These are phyloP conservation scores for Wickerhamomyces bisporus DNA, from an alignment of 805 yeast species.

Conservation along the genomic window DNA sequence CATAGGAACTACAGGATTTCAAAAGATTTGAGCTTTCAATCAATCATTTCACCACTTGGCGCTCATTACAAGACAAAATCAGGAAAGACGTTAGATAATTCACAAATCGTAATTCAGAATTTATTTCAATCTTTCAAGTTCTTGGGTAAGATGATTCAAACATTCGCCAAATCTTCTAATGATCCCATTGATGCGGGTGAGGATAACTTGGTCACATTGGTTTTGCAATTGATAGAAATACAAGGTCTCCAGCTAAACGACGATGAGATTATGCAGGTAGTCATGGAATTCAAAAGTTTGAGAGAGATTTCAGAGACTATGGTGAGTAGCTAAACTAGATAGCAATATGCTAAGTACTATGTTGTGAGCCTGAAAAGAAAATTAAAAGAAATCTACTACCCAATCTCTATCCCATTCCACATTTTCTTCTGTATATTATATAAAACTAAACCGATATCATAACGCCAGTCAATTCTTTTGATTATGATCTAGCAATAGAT, in stretches of 20 bases:
- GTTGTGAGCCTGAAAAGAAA: background rate
- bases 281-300: slow-evolving; percentile 2
- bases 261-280: slow-evolving; percentile 1
- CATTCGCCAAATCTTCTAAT: background rate
- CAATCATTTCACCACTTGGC: background rate
- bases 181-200: background rate
- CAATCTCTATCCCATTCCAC: too few species aligned
- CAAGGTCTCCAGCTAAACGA: slow-evolving; percentile 4
- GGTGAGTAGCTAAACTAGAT: slow-evolving; percentile 63
- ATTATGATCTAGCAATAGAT: too few species aligned
- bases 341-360: slow-evolving; percentile 27
- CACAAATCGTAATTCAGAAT: background rate
- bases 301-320: slow-evolving; percentile 2
- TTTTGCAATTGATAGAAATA: slow-evolving; percentile 4
- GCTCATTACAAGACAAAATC: background rate
- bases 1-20: background rate
- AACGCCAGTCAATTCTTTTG: too few species aligned
- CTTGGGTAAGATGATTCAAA: slow-evolving; percentile 4
- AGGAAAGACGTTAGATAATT: background rate
- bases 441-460: too few species aligned
- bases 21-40: background rate
- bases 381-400: too few species aligned
- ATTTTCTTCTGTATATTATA: too few species aligned
- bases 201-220: slow-evolving; percentile 1
- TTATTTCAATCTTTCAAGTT: slow-evolving; percentile 5